Percentiles rank a stretch among this genome's conserved stretches.
Conservation (phyloP, 2,329 filamentous ascomycete genomes). For the Erysiphe pulchra region DNA sequence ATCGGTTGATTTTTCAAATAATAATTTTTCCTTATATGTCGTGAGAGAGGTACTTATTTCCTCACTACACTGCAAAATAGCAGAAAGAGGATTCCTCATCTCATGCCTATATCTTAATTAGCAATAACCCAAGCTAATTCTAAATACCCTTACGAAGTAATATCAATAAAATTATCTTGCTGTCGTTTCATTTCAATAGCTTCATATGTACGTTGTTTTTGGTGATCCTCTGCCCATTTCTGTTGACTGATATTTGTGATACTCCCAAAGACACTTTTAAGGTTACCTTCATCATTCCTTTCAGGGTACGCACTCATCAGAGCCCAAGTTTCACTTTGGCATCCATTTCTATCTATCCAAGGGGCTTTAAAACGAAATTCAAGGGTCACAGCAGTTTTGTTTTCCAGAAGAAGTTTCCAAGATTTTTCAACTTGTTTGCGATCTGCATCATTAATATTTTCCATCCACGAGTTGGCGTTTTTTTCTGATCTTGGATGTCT, state of each 20-base stretch:
- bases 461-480: conserved; percentile 42
- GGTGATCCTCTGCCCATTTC: conserved; percentile 61
- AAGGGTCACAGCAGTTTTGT: conserved; percentile 37
- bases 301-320: conserved; percentile 55
- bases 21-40: conserved; percentile 4
- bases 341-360: conserved; percentile 32
- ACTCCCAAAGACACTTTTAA: conserved; percentile 55
- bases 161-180: conserved; percentile 47
- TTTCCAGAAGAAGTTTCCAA: conserved; percentile 35
- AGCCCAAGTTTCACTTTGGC: conserved; percentile 45
- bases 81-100: conserved; percentile 52
- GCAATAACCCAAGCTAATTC: background rate
- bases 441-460: conserved; percentile 43
- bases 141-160: conserved; percentile 22
- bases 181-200: conserved; percentile 57
- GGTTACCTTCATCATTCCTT: conserved; percentile 30
- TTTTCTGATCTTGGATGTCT: conserved; percentile 32
- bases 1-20: conserved; percentile 8
- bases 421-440: conserved; percentile 27
- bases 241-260: conserved; percentile 71
- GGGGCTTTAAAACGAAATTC: conserved; percentile 53
- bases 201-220: conserved; percentile 53
- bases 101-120: conserved; percentile 23
- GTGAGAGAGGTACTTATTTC: conserved; percentile 30
- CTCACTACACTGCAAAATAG: conserved; percentile 51